Evolutionary conservation across 257 asterid genomes (phyloP).

Genomic region (Fraxinus excelsior): DNA sequence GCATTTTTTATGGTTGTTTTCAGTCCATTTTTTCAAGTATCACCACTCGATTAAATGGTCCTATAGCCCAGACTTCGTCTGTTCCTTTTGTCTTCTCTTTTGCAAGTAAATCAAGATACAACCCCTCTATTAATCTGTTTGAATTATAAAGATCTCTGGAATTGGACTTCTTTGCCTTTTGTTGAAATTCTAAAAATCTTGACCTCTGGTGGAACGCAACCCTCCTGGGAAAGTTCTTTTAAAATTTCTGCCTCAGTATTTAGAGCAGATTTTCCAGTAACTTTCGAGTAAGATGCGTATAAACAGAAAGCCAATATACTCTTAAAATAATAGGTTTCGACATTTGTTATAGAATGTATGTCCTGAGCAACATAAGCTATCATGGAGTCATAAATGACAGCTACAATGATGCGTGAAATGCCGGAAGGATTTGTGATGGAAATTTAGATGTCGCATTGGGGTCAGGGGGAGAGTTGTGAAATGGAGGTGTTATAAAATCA

Average conservation of each 20-base stretch:
- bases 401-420: conserved; percentile 25
- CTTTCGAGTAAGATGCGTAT: conserved; percentile 20
- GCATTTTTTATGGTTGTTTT: conserved; percentile 17
- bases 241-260: conserved; percentile 10
- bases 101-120: conserved; percentile 36
- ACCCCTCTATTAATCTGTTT: conserved; percentile 34
- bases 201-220: conserved; percentile 25
- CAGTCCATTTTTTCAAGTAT: background rate
- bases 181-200: conserved; percentile 1
- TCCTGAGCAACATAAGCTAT: conserved; percentile 58
- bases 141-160: conserved; percentile 45
- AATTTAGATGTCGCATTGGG: conserved; percentile 42
- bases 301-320: conserved; percentile 34
- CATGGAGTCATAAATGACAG: no score
- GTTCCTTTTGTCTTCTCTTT: conserved; percentile 15
- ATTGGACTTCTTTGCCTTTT: background rate
- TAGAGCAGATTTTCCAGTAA: conserved; percentile 28
- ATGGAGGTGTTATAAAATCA: conserved; percentile 25
- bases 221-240: conserved; percentile 16
- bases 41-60: conserved; percentile 39
- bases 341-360: conserved; percentile 34
- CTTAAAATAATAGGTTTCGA: conserved; percentile 46
- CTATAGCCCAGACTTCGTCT: conserved; percentile 29
- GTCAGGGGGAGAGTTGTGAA: conserved; percentile 39
- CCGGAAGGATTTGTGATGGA: conserved; percentile 50